Conservation (phyloP, 23 red algal genomes). For the Gracilaria caudata region DNA sequence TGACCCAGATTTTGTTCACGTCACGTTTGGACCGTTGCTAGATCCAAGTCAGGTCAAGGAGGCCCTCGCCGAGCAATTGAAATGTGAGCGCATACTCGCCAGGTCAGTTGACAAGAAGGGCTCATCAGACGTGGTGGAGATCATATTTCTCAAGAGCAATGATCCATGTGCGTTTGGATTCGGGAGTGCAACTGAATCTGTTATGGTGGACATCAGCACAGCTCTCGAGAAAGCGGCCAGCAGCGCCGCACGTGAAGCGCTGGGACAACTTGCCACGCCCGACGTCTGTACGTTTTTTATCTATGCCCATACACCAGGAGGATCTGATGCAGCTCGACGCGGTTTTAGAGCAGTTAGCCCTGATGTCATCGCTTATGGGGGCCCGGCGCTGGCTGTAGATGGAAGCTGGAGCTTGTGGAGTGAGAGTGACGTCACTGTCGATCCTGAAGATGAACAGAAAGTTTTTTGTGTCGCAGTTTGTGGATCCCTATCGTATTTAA, state of each 20-base stretch:
- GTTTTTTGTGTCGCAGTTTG: slow-evolving; percentile 28
- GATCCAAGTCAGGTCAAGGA: neutral
- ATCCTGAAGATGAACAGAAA: neutral
- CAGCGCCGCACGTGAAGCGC: neutral
- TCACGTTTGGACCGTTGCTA: slow-evolving; percentile 26
- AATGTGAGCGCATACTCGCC: slow-evolving; percentile 8
- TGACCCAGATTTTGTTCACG: slow-evolving; percentile 25
- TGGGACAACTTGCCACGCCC: neutral
- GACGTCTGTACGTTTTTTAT: slow-evolving; percentile 36
- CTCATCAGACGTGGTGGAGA: slow-evolving; percentile 33
- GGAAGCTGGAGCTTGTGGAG: neutral
- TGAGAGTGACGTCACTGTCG: neutral
- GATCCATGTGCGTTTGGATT: neutral
- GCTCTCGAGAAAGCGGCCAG: neutral
- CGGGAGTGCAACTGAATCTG: neutral
- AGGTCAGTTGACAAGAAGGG: slow-evolving; percentile 67
- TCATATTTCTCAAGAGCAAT: slow-evolving; percentile 28
- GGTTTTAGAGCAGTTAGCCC: slow-evolving; percentile 17
- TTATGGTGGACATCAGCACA: neutral
- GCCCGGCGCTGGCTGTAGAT: slow-evolving; percentile 3
- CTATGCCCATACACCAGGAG: slow-evolving; percentile 36
- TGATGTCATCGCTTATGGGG: slow-evolving; percentile 62
- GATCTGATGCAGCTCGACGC: slow-evolving; percentile 12
- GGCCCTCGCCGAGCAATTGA: neutral
- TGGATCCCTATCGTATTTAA: slow-evolving; percentile 56